Base-by-base conservation (phyloP, 2,329 filamentous ascomycete genomes). In the Colletotrichum sidae region DNA sequence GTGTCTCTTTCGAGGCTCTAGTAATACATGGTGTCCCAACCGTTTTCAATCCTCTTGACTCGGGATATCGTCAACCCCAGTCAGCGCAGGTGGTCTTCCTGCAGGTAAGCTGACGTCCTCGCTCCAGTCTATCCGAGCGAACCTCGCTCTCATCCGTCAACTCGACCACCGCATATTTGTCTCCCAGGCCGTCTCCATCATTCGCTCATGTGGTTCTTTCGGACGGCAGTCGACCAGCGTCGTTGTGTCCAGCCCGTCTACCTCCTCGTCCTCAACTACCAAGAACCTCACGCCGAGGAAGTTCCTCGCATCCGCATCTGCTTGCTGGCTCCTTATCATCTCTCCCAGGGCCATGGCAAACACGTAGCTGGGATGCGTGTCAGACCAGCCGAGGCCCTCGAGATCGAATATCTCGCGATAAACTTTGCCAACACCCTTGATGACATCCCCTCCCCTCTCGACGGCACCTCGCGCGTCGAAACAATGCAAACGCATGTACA, bases 321-420 rank as follows among this genome's bases (percentile, higher is more conserved):
- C 38, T 56, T 78, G 76, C 55, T 78, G 76, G 51, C 69, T 66
- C 8, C 72, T 70, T 46, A 78, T 72, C 4, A 72, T 71, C 51
- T 72, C 69, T 3, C 70, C 65, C 5, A 78, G 70, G 37, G 72
- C 63, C 49, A 69, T 68, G 2, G 71, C 75, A 58, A 78, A 78
- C 3, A 72, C 55, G 13, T 72, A 77, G 1, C 70, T 70, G 0
- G 74, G 71, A 37, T 78, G 75, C 10, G 68, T 55, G 12, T 69
- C 67, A 1, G 69, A 53, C 77, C 77, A 78, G 4, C 74, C 75
- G 9, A 78, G 38, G 3, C 57, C 53, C 53, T 75, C 72, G 6
- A 78, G 57, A 15, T 77, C 73, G 51, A 73, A 71, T 1, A 77
- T 73, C 58, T 78, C 74, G 9, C 72, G 69, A 56, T 77, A 78